Percentiles rank a stretch among this genome's conserved stretches.
These are phyloP conservation scores for Spathaspora arborariae DNA, from an alignment of 805 yeast species.

Conservation along the genomic window DNA sequence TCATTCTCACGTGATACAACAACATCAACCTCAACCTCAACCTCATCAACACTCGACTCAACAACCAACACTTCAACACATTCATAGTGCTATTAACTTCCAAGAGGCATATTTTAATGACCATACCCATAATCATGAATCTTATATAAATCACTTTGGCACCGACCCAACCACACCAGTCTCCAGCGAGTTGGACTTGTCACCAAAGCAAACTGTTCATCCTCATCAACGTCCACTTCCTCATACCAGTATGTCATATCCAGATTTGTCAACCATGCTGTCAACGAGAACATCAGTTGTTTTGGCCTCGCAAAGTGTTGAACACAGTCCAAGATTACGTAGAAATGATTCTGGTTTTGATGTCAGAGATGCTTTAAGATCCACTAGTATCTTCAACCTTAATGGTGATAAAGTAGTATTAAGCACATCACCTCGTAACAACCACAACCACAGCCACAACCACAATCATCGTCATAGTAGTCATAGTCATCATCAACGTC, in stretches of 20 bases:
- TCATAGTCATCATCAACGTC: background rate
- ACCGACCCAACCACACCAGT: conserved; percentile 3
- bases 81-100: background rate
- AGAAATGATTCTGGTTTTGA: background rate
- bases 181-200: conserved; percentile 1
- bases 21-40: background rate
- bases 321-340: conserved; percentile 1
- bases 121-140: background rate
- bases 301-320: conserved; percentile 3
- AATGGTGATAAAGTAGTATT: background rate
- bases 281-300: background rate
- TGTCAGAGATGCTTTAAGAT: background rate
- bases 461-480: background rate
- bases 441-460: background rate
- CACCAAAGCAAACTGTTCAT: conserved; percentile 1
- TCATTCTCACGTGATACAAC: background rate
- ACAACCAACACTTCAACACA: background rate
- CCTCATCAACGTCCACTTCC: background rate
- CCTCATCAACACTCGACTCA: background rate
- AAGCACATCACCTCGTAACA: background rate
- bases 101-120: background rate
- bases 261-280: conserved; percentile 3
- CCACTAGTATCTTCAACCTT: conserved; percentile 1
- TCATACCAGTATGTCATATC: conserved; percentile 1
- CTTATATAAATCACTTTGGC: background rate